Conservation (phyloP, 1,139 yeast genomes). For the Debaryomyces sp. region DNA sequence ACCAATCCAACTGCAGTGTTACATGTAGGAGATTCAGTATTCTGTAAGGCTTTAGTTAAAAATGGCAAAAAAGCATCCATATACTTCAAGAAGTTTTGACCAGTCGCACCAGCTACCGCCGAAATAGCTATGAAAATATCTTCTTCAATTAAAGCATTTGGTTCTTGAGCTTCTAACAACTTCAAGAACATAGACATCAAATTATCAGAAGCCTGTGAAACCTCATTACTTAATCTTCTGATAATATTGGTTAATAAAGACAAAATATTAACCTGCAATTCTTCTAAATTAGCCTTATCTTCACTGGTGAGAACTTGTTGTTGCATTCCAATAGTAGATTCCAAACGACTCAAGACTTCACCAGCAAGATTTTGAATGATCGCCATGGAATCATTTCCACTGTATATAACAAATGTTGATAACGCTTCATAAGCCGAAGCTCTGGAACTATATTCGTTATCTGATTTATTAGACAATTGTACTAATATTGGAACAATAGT, state of each 20-base stretch:
- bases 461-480: constrained; percentile 66
- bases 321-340: constrained; percentile 60
- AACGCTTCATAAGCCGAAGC: constrained; percentile 96
- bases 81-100: constrained; percentile 68
- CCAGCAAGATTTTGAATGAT: constrained; percentile 72
- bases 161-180: constrained; percentile 59
- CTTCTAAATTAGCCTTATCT: constrained; percentile 78
- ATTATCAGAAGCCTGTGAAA: constrained; percentile 70
- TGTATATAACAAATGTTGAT: constrained; percentile 75
- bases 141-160: constrained; percentile 86
- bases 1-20: constrained; percentile 91
- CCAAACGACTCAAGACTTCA: constrained; percentile 73
- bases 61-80: constrained; percentile 83
- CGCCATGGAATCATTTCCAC: constrained; percentile 72
- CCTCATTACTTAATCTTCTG: constrained; percentile 75
- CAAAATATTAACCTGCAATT: constrained; percentile 82
- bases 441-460: constrained; percentile 86
- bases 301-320: constrained; percentile 61
- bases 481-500: constrained; percentile 71
- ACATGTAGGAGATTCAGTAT: constrained; percentile 81
- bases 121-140: constrained; percentile 92
- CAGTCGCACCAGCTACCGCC: constrained; percentile 82
- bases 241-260: constrained; percentile 87
- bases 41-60: constrained; percentile 74
- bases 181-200: constrained; percentile 83